Base-by-base conservation (phyloP, 768 basidiomycete species). In the Rossbeevera mucosa region DNA sequence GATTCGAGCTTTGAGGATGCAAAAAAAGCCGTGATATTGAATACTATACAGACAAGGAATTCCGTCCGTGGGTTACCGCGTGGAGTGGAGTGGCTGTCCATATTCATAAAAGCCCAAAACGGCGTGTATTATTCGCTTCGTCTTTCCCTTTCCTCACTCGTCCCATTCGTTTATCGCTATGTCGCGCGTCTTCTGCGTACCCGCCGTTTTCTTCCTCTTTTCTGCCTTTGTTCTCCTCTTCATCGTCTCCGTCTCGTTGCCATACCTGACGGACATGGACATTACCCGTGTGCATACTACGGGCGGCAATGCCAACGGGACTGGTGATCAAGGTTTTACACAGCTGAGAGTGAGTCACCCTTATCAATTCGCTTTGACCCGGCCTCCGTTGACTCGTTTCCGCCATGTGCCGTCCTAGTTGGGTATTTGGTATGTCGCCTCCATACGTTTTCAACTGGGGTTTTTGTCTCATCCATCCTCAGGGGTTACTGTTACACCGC, bases 171-270 rank as follows among this genome's bases (percentile, higher is more conserved):
- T 9, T 21, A 11, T 30, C 56, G 47, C 4, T 41, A 80, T 76
- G 76, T 55, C 72, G 20, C 76, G 81, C 55, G 59, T 68, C 22
- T 81, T 85, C 70, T 84, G 83, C 62, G 72, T 88, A 54, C 82
- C 83, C 3, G 84, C 81, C 28, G 59, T 80, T 31, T 66, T 81
- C 57, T 75, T 81, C 58, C 70, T 88, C 48, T 72, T 80, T 60
- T 70, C 66, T 41, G 87, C 88, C 24, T 78, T 88, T 52, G 76
- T 85, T 2, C 77, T 90, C 55, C 79, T 78, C 58, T 72, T 89
- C 63, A 70, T 90, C 56, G 79, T 82, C 28, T 82, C 87, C 12
- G 75, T 91, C 45, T 90, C 88, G 14, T 71, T 89, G 3, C 88
- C 89, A 1, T 82, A 72, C 69, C 73, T 91, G 20, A 74, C 82